A percentile compares a stretch with the other conserved stretches of the same genome.
These are phyloP conservation scores for Boletus rubroflammeus DNA, from an alignment of 768 basidiomycete genomes.

Conservation along the genomic window DNA sequence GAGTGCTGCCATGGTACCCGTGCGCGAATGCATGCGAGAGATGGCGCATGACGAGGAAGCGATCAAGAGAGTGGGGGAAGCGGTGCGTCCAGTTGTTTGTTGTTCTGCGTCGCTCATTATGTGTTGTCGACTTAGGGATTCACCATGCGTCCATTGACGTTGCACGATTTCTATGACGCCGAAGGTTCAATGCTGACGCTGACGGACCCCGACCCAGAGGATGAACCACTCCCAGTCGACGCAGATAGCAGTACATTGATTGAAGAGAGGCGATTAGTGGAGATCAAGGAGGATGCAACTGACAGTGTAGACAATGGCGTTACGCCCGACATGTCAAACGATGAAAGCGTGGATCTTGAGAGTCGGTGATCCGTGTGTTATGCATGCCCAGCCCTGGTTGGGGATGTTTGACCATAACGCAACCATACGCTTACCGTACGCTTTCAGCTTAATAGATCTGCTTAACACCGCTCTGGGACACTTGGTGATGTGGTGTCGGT, in stretches of 20 bases:
- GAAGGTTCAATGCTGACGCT: slow-evolving; percentile 33
- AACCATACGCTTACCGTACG: slow-evolving; percentile 6
- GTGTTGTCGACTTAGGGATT: slow-evolving; percentile 54
- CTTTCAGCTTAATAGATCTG: slow-evolving; percentile 5
- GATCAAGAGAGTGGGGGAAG: slow-evolving; percentile 40
- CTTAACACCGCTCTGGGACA: not conserved
- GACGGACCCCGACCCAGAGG: slow-evolving; percentile 26
- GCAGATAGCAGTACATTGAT: not conserved
- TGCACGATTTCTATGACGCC: slow-evolving; percentile 63
- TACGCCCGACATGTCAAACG: not conserved
- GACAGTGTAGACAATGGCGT: not conserved
- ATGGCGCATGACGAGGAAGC: slow-evolving; percentile 46
- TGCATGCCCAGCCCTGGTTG: not conserved
- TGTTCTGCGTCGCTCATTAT: not conserved
- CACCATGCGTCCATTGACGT: slow-evolving; percentile 63
- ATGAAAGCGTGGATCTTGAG: not conserved
- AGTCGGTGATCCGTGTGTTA: slow-evolving; percentile 1
- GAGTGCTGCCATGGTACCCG: slow-evolving; percentile 90
- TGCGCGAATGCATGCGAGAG: slow-evolving; percentile 75
- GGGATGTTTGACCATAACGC: not conserved
- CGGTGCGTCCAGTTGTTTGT: slow-evolving; percentile 31
- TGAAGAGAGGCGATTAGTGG: slow-evolving; percentile 2
- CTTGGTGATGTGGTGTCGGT: not conserved
- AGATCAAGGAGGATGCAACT: not conserved
- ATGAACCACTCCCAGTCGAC: slow-evolving; percentile 19